These are phyloP conservation scores for Datisca glomerata DNA, from an alignment of 306 rosid species.

Conservation along the genomic window DNA sequence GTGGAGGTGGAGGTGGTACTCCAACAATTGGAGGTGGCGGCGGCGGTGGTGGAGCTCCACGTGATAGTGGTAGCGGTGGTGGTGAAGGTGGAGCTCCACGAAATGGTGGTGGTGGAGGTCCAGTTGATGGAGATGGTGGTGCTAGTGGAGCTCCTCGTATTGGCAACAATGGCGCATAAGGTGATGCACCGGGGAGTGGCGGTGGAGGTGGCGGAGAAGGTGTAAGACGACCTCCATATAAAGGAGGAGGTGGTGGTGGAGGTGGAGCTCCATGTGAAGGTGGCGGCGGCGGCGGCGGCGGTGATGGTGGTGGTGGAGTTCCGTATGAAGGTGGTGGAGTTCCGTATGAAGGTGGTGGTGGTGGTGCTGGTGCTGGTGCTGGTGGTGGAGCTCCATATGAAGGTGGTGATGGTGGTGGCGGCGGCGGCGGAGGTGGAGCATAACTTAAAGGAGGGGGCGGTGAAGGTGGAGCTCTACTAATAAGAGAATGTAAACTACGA, in stretches of 20 bases:
- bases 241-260: constrained; percentile 22
- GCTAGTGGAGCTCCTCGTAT: constrained; percentile 11
- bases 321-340: constrained; percentile 9
- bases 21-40: constrained; percentile 21
- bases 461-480: constrained; percentile 15
- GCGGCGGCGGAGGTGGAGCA: constrained; percentile 15
- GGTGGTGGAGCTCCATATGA: constrained; percentile 3
- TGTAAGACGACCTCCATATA: constrained; percentile 18
- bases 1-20: constrained; percentile 27
- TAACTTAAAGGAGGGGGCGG: constrained; percentile 13
- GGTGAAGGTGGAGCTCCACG: constrained; percentile 16
- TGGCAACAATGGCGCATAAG: constrained; percentile 13
- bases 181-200: constrained; percentile 16
- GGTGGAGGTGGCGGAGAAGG: constrained; percentile 40
- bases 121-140: constrained; percentile 20
- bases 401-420: constrained; percentile 16
- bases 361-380: constrained; percentile 3
- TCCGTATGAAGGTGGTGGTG: constrained; percentile 26
- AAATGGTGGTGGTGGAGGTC: constrained; percentile 19
- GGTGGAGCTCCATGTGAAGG: constrained; percentile 15
- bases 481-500: constrained; percentile 1
- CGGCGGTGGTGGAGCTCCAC: constrained; percentile 17
- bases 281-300: constrained; percentile 21
- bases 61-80: constrained; percentile 19
- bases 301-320: constrained; percentile 25